phyloP scores from a whole-genome alignment of 208 protist genomes.

The Trypanosoma lewisi region DNA sequence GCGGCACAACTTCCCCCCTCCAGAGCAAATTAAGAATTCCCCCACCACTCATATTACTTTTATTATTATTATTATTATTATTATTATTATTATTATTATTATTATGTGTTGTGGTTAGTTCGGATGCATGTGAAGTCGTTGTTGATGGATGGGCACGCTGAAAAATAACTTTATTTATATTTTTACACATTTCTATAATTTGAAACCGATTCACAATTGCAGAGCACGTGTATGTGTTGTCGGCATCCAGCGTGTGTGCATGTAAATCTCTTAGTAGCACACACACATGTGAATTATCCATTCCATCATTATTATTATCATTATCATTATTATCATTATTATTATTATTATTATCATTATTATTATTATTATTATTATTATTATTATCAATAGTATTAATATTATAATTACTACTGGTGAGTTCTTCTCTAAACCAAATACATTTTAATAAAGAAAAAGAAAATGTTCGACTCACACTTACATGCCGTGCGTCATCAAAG shows the following conservation, averaged over 20 bases:
- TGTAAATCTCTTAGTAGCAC: slow-evolving; percentile 49
- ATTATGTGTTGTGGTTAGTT: background rate
- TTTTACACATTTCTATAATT: slow-evolving; percentile 48
- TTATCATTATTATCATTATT: no score
- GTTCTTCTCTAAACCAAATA: slow-evolving; percentile 35
- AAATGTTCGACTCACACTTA: slow-evolving; percentile 33
- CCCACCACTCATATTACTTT: background rate
- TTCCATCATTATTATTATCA: no score
- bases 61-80: background rate
- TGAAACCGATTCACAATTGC: slow-evolving; percentile 60
- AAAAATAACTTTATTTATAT: slow-evolving; percentile 32
- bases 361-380: no score
- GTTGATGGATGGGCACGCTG: slow-evolving; percentile 52
- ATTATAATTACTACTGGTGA: background rate
- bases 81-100: background rate
- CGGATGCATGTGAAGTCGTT: background rate
- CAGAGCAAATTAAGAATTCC: slow-evolving; percentile 8
- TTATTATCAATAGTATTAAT: no score
- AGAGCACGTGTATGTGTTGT: slow-evolving; percentile 49
- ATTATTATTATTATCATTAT: no score
- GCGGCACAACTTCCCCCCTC: slow-evolving; percentile 11
- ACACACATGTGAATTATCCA: slow-evolving; percentile 30
- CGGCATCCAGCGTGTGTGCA: slow-evolving; percentile 44
- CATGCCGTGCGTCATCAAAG: slow-evolving; percentile 41
- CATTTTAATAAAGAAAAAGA: slow-evolving; percentile 45